Conservation (phyloP, 2,329 filamentous ascomycete species). For the Stagonosporopsis cucurbitacearum region DNA sequence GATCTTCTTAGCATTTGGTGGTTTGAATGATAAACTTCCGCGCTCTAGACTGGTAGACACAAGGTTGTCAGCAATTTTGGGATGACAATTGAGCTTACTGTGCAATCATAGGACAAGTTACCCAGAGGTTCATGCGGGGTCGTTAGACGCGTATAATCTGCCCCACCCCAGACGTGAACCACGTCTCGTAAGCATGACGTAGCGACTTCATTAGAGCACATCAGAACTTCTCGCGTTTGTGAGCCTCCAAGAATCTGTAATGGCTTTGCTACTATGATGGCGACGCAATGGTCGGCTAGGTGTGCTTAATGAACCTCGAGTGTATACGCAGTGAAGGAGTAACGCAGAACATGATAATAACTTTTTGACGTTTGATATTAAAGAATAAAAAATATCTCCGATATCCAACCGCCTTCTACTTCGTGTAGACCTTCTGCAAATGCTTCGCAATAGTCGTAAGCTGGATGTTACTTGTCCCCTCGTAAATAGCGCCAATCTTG, state of each 20-base stretch:
- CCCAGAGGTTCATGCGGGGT: constrained; percentile 8
- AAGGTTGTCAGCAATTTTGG: too few relatives aligned
- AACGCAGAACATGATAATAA: neutral
- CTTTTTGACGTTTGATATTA: neutral
- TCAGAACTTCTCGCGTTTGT: neutral
- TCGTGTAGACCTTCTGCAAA: constrained; percentile 72
- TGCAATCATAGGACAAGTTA: too few relatives aligned
- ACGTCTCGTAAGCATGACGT: neutral
- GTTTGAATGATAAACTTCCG: neutral
- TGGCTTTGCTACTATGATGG: neutral
- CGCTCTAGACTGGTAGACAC: neutral
- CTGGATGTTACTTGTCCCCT: constrained; percentile 83
- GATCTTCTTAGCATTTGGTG: neutral
- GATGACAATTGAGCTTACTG: too few relatives aligned
- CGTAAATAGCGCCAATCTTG: constrained; percentile 98
- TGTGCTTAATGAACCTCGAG: too few relatives aligned
- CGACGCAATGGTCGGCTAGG: too few relatives aligned
- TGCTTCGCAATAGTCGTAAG: constrained; percentile 74
- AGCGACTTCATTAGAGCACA: neutral
- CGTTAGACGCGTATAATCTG: constrained; percentile 25
- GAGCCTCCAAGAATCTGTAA: neutral
- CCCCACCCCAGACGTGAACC: constrained; percentile 49
- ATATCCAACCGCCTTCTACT: constrained; percentile 42
- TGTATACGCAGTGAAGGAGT: neutral
- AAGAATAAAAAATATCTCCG: neutral